Percentiles rank a stretch among this genome's conserved stretches.
Conservation (phyloP, 257 asterid genomes). For the Thymus quinquecostatus region DNA sequence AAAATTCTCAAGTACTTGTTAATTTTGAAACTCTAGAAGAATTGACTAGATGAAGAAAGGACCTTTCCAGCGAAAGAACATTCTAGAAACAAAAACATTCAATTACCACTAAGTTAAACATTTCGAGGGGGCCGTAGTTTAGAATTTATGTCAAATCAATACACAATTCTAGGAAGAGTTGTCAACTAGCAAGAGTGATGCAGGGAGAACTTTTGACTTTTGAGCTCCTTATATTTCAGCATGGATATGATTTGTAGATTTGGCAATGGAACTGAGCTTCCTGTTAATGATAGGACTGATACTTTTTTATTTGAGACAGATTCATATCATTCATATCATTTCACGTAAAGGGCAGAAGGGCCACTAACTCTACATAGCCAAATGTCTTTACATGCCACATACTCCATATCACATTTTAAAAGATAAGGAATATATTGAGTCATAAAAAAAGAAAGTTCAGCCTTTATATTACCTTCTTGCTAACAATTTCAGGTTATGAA, state of each 20-base stretch:
- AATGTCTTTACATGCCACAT: neutral
- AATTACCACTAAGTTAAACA: neutral
- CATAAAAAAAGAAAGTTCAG: neutral
- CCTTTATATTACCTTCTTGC: constrained; percentile 13
- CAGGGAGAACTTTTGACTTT: neutral
- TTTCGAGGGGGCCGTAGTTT: neutral
- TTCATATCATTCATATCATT: neutral
- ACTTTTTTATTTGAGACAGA: neutral
- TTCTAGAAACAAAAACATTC: neutral
- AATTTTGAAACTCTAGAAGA: neutral
- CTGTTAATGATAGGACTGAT: neutral
- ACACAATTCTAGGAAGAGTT: neutral
- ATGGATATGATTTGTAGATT: neutral
- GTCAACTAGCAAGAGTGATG: neutral
- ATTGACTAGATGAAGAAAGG: neutral
- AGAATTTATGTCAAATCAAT: neutral
- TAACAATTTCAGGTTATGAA: neutral
- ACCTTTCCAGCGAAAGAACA: neutral
- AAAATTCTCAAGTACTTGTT: neutral
- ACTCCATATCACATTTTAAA: neutral
- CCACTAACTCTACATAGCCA: neutral
- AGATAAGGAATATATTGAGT: neutral
- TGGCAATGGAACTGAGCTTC: neutral
- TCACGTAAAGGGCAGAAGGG: neutral
- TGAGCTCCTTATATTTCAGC: neutral